These are phyloP conservation scores for Ophiocordyceps camponoti-saundersi DNA, from an alignment of 2,329 filamentous ascomycete genomes.

Conservation along the genomic window DNA sequence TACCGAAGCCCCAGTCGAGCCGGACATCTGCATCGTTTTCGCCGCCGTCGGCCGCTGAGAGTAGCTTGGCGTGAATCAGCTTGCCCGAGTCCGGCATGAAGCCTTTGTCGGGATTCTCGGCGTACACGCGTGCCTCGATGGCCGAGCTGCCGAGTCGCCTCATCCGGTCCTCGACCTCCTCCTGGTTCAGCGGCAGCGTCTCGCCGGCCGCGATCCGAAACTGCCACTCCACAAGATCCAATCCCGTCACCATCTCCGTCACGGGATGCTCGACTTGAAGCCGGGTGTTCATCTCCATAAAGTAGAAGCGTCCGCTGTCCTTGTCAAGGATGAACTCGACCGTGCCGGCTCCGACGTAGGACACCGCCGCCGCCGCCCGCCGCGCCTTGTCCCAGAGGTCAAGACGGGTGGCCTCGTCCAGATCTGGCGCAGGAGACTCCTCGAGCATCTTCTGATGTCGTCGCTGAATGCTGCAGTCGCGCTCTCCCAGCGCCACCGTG, in stretches of 20 bases:
- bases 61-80: constrained; percentile 67
- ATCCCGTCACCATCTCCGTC: constrained; percentile 52
- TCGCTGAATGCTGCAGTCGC: constrained; percentile 76
- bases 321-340: constrained; percentile 86
- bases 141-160: constrained; percentile 55
- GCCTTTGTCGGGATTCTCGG: constrained; percentile 78
- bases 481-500: constrained; percentile 69
- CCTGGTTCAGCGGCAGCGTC: constrained; percentile 36
- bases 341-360: constrained; percentile 80
- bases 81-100: constrained; percentile 91
- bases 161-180: constrained; percentile 59
- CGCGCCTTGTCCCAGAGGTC: constrained; percentile 51
- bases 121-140: constrained; percentile 92
- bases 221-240: constrained; percentile 86
- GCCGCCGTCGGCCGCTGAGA: constrained; percentile 31
- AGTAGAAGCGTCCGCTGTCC: constrained; percentile 64
- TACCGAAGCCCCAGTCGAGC: constrained; percentile 83
- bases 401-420: constrained; percentile 38
- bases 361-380: constrained; percentile 53
- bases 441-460: constrained; percentile 85
- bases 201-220: constrained; percentile 54
- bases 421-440: constrained; percentile 64
- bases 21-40: constrained; percentile 49
- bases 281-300: constrained; percentile 73
- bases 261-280: constrained; percentile 96